These are phyloP conservation scores for Metschnikowia borealis DNA, from an alignment of 805 yeast genomes.

Conservation along the genomic window DNA sequence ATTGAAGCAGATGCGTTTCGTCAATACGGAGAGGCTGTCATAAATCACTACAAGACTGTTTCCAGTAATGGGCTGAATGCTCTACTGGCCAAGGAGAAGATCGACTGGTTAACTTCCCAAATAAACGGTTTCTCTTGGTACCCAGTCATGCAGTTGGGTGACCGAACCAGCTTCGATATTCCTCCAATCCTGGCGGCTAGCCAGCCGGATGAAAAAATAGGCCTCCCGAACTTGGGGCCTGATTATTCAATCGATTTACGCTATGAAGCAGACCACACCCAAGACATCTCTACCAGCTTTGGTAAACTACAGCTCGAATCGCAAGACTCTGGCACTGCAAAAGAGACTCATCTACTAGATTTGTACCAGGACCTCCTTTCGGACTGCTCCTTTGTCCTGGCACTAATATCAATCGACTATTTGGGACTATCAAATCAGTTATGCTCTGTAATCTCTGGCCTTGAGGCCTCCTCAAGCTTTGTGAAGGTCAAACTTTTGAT, in stretches of 20 bases:
- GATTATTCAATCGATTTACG: background rate
- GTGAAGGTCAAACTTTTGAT: conserved; percentile 38
- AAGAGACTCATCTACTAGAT: conserved; percentile 1
- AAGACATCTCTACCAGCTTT: background rate
- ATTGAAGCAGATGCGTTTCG: background rate
- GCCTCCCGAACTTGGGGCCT: conserved; percentile 5
- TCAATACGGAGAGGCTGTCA: conserved; percentile 10
- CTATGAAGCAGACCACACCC: background rate
- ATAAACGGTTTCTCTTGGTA: conserved; percentile 15
- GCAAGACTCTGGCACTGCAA: background rate
- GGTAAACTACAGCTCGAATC: background rate
- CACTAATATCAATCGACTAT: conserved; percentile 49
- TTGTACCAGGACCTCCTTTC: conserved; percentile 50
- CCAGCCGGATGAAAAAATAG: conserved; percentile 1
- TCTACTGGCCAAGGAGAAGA: conserved; percentile 15
- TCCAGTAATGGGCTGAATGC: conserved; percentile 6
- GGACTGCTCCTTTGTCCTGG: conserved; percentile 75
- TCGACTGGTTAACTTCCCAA: conserved; percentile 16
- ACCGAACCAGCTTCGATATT: conserved; percentile 2
- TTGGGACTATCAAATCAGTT: conserved; percentile 12
- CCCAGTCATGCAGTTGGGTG: conserved; percentile 11
- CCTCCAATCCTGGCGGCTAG: conserved; percentile 6
- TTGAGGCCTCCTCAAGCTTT: conserved; percentile 16
- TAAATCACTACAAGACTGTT: conserved; percentile 7
- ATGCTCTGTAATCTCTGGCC: conserved; percentile 21